Evolutionary conservation across 179 eudicot species (phyloP), one percentile per base, ranked within the genome.

Genomic region (Patellifolia procumbens): DNA sequence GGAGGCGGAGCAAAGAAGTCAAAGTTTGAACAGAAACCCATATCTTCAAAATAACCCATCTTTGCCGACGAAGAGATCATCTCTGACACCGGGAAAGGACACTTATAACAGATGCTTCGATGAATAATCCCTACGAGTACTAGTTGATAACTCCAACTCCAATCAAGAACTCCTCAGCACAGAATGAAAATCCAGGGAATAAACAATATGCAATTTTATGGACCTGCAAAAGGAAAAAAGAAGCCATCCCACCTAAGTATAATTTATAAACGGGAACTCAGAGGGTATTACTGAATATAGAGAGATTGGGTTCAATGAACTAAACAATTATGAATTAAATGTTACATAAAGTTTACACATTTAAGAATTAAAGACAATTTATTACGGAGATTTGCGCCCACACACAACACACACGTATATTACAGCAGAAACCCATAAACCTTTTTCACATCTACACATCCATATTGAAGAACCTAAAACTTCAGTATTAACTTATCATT

Each of bases 341-440:
- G 83, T 76, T 73, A 81, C 71, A 61, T 70, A 81, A 12, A 77
- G 29, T 45, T 68, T 77, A 77, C 81, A 77, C 78, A 67, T 76
- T 66, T 77, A 77, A 15, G 55, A 67, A 67, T 81, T 72, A 75
- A 66, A 52, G 71, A 16, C 11, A 51, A 53, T 65, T 74, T 31
- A 75, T 51, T 66, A 65, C 1, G 3, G 37, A 24, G 32, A 31
- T 75, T 75, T 64, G 59, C 20, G 43, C 48, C 49, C 49, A 58
- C 58, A 32, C 28, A n/a, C 35, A 48, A 55, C 65, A 39, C 12
- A 42, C 79, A 70, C 72, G 69, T 76, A 20, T n/a, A 43, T 29
- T 49, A 71, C 71, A 63, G 53, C 67, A 61, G 29, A 59, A 59
- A 29, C 72, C 42, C 58, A 48, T 46, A 16, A 31, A 51, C 26